phyloP scores from a whole-genome alignment of 805 yeast genomes.

The Candida andamanensis region DNA sequence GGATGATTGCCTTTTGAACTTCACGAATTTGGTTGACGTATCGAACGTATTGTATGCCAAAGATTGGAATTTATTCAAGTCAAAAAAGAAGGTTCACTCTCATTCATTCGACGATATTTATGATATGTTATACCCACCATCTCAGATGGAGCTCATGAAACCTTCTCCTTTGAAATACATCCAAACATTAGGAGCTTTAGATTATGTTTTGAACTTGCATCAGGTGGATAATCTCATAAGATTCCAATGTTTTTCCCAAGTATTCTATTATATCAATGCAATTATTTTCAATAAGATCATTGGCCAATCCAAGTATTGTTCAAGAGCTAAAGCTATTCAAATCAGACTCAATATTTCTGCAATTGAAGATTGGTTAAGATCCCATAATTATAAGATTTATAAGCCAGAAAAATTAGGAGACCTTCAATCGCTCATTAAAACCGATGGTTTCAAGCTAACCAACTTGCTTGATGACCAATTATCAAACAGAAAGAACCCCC shows the following conservation, averaged over 20 bases:
- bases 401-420: constrained; percentile 30
- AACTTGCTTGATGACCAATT: constrained; percentile 21
- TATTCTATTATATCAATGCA: constrained; percentile 72
- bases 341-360: constrained; percentile 80
- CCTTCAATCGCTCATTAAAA: constrained; percentile 15
- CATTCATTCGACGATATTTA: constrained; percentile 69
- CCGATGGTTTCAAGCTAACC: constrained; percentile 9
- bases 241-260: constrained; percentile 72
- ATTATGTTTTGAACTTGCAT: constrained; percentile 79
- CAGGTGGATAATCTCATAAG: constrained; percentile 73
- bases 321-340: constrained; percentile 85
- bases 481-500: constrained; percentile 28
- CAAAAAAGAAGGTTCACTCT: constrained; percentile 34
- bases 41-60: constrained; percentile 71
- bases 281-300: constrained; percentile 70
- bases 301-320: constrained; percentile 60
- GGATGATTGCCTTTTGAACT: constrained; percentile 68
- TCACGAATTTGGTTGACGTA: constrained; percentile 78
- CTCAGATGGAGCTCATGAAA: constrained; percentile 69
- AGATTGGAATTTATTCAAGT: constrained; percentile 51
- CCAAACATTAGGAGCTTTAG: constrained; percentile 82
- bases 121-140: constrained; percentile 78
- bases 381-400: constrained; percentile 48
- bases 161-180: constrained; percentile 86
- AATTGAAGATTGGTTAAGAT: constrained; percentile 89